Percentiles rank a stretch among this genome's conserved stretches.
These are phyloP conservation scores for Eimeria sp. DNA, from an alignment of 169 alveolate genomes.

Conservation along the genomic window DNA sequence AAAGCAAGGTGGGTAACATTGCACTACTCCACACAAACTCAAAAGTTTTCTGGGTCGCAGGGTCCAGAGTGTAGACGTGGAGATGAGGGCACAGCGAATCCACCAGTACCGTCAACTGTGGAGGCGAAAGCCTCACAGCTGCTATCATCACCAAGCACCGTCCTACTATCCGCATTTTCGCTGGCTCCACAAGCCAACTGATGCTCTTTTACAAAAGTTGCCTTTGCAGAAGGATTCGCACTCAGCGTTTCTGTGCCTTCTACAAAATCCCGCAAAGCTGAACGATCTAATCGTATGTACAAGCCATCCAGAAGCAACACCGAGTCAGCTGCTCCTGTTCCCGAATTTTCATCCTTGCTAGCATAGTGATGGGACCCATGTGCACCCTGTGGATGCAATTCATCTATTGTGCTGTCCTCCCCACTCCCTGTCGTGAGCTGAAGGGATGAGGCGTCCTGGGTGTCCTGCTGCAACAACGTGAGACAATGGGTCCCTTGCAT, in stretches of 20 bases:
- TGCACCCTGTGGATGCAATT: neutral
- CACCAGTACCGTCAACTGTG: neutral
- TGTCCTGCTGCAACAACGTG: neutral
- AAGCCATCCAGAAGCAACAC: neutral
- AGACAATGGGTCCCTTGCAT: neutral
- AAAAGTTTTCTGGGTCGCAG: neutral
- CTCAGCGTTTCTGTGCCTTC: neutral
- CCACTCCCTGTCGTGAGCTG: neutral
- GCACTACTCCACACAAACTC: neutral
- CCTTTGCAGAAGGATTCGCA: neutral
- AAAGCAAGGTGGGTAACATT: neutral
- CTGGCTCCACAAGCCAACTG: neutral
- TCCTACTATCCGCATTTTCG: neutral
- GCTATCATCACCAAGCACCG: neutral
- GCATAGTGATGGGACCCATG: neutral
- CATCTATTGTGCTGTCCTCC: neutral
- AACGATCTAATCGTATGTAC: neutral
- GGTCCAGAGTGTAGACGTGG: neutral
- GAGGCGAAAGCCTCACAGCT: conserved; percentile 37
- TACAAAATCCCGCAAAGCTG: neutral
- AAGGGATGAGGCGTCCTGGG: neutral
- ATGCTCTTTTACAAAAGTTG: neutral
- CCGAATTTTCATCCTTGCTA: neutral
- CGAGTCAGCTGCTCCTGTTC: neutral
- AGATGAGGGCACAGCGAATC: neutral